Evolutionary conservation across 1,284 basidiomycete species (phyloP), one percentile per base, ranked within the genome.

Genomic region (Ceratobasidium theobromae): DNA sequence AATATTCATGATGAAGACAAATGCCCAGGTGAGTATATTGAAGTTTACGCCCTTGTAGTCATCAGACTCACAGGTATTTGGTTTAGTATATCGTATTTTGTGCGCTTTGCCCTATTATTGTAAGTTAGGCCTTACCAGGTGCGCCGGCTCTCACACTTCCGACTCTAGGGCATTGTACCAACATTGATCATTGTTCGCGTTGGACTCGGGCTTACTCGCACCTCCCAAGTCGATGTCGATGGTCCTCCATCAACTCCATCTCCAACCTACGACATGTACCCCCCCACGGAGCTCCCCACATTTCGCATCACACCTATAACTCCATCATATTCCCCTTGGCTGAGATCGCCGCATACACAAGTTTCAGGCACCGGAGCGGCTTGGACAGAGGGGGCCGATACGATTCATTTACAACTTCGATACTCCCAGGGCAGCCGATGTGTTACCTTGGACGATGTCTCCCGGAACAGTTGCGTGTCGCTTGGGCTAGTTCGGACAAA

Each of bases 101-200:
- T 38, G 46, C 58, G 4, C 38, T 62, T n/a, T 62, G 58, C 32
- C 58, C 58, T 27, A 40, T 51, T 16, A 51, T 62, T 14, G 58
- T 62, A 62, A n/a, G 58, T 51, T 11, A 12, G 12, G 12, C 25
- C 25, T 32, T 12, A 12, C 21, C 16, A 14, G n/a, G 4, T 6
- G n/a, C 32, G 18, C n/a, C 8, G 9, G n/a, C 5, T 16, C 46
- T 25, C 14, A 40, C 16, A 28, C 32, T 16, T 25, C 21, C 23
- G 9, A 23, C 23, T 25, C 3, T 38, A 62, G 58, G 58, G 58
- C 21, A 62, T 62, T 21, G 58, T 51, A 23, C 58, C 58, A 27
- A 62, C 58, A 8, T 41, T 62, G 18, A 62, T 62, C 30, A 62
- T 62, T 25, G 58, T 62, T 32, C 45, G 58, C 9, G 58, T 62